Evolutionary conservation across 169 alveolate genomes (phyloP), one percentile per base, ranked within the genome.

Genomic region (Ichthyophthirius multifiliis): DNA sequence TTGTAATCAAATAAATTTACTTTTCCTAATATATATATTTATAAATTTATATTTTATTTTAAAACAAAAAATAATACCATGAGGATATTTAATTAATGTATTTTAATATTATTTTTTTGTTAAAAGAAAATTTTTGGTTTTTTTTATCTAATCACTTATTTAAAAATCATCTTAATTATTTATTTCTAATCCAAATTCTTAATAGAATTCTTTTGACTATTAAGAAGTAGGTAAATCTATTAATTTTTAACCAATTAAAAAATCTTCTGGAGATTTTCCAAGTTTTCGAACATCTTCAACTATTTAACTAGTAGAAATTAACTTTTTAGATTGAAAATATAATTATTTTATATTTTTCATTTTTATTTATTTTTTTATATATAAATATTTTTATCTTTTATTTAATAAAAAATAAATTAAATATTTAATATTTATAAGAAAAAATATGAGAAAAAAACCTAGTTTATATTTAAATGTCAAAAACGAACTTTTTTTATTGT

Each of bases 1-100:
- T 81, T 37, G 23, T 81, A 81, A n/a, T 81, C 48, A 16, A 81
- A 71, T 5, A 81, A 43, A 71, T 81, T 76, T 16, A 81, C 86
- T 81, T 74, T 81, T 1, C 77, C 77, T 35, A n/a, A 35, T 13
- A 0, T 34, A n/a, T 67, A 1, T 12, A 34, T 0, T 7, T 67
- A 18, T 35, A 18, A 6, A 67, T 37, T n/a, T 37, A 27, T 9
- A 15, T 55, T 0, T 23, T 10, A 2, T 1, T 6, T 55, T 18
- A 27, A 55, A 55, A 5, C 9, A 2, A 10, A 10, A 55, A 55
- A 18, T 27, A 20, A 27, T 55, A 55, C 84, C 84, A 78, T 81
- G 75, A 0, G 74, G 62, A 41, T 81, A 48, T 3, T 35, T 43
- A 4, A 27, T 15, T 4, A 30, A 20, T 27, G 20, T 71, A 7